These are phyloP conservation scores for Rhizopogon sp. DNA, from an alignment of 768 basidiomycete genomes.

Conservation along the genomic window DNA sequence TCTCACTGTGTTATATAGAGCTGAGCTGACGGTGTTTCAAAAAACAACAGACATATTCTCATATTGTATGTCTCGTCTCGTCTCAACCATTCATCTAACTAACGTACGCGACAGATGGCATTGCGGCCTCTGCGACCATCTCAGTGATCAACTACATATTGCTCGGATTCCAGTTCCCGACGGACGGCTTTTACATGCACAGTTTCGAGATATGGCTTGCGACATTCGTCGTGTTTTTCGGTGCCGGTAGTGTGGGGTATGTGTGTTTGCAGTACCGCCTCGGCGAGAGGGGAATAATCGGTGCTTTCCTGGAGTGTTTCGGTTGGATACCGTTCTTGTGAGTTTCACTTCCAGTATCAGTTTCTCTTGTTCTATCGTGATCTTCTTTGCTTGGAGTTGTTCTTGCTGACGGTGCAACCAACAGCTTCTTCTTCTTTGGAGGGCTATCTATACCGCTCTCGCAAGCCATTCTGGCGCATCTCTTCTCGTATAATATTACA, in stretches of 20 bases:
- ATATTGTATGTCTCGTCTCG: conserved; percentile 36
- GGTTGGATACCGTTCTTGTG: conserved; percentile 34
- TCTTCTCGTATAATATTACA: conserved; percentile 53
- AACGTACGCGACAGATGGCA: conserved; percentile 32
- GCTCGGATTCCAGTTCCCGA: conserved; percentile 66
- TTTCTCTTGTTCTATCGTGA: not conserved
- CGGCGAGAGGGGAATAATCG: conserved; percentile 32
- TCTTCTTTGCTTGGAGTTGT: not conserved
- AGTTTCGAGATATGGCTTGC: conserved; percentile 81
- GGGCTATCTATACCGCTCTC: conserved; percentile 52
- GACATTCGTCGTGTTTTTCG: conserved; percentile 72
- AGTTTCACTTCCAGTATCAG: conserved; percentile 5
- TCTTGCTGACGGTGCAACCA: not conserved
- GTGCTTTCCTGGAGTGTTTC: conserved; percentile 21
- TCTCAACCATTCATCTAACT: not conserved
- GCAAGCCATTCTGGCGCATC: conserved; percentile 47
- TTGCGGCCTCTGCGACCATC: conserved; percentile 64
- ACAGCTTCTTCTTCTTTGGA: conserved; percentile 48
- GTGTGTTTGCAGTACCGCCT: conserved; percentile 70
- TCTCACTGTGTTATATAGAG: not conserved
- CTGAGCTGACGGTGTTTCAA: not conserved
- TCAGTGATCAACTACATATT: conserved; percentile 69
- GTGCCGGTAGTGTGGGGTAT: conserved; percentile 67
- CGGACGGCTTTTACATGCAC: conserved; percentile 75
- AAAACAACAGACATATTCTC: conserved; percentile 41